Base-by-base conservation (phyloP, 2,329 filamentous ascomycete species). In the Chaetothyriales sp. region DNA sequence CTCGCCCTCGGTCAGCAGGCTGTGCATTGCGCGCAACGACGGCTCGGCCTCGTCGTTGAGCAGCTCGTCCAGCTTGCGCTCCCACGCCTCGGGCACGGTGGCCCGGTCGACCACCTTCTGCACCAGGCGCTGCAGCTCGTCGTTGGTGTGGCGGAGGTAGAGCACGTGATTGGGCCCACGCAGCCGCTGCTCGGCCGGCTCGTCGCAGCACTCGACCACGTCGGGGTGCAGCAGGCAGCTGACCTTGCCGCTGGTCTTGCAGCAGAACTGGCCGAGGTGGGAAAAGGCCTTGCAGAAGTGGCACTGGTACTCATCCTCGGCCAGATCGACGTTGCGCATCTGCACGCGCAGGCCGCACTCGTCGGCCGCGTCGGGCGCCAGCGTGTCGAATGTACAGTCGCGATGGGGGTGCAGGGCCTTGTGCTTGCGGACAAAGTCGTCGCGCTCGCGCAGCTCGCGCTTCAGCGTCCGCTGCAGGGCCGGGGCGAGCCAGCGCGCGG, bases 231-330 rank as follows among this genome's bases (percentile, higher is more conserved):
- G 69, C 46, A 95, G 73, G 64, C 92, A 98, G 50, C 94, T 68
- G 2, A 86, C 78, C 67, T 89, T 95, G 60, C 83, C 85, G 2
- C 85, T 84, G 58, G 82, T 85, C 53, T 83, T 73, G 66, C 92
- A 98, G 60, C 85, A 83, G 68, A 94, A 94, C 60, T 90, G 83
- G 28, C 92, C 95, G 22, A 97, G 74, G 67, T 90, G 97, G 63
- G 85, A 83, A 69, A 89, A 97, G 0, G 84, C 80, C 67, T 97
- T 97, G 77, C 92, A 98, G 68, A 88, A 86, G 44, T 77, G 77
- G 70, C 92, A 97, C 56, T 92, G 86, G 65, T 94, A 89, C 59
- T 95, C 89, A 58, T 97, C 90, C 64, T 98, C 92, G 2, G 84
- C 79, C 1, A 94, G 78, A 61, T 92, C 83, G 48, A 80, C 73